Conservation (phyloP, 2,329 filamentous ascomycete species). For the Ambrosiella xylebori region DNA sequence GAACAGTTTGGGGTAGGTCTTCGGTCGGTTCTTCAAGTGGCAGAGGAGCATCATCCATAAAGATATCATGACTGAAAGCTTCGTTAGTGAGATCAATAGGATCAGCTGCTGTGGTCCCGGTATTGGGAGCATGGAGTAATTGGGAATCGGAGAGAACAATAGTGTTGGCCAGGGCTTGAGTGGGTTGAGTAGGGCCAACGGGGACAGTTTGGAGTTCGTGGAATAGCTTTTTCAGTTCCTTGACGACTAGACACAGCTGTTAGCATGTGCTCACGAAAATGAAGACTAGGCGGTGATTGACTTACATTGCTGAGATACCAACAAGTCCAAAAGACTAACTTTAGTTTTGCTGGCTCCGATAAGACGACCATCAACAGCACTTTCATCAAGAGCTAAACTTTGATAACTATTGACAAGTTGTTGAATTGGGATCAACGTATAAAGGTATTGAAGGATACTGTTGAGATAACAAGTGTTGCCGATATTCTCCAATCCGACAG, state of each 20-base stretch:
- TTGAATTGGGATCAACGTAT: slow-evolving; percentile 67
- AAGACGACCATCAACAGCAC: slow-evolving; percentile 45
- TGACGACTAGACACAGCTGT: slow-evolving; percentile 41
- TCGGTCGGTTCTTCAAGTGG: not conserved
- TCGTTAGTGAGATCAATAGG: not conserved
- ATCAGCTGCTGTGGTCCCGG: not conserved
- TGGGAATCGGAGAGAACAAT: slow-evolving; percentile 42
- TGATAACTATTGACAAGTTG: slow-evolving; percentile 67
- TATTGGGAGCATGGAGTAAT: slow-evolving; percentile 7
- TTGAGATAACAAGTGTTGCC: slow-evolving; percentile 98
- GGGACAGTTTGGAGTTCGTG: slow-evolving; percentile 48
- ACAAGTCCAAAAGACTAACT: slow-evolving; percentile 39
- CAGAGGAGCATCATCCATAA: slow-evolving; percentile 7
- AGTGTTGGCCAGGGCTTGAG: slow-evolving; percentile 61
- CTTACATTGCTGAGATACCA: slow-evolving; percentile 56
- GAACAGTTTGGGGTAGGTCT: slow-evolving; percentile 3
- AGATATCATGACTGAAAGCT: not conserved
- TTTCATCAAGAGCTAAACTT: slow-evolving; percentile 49
- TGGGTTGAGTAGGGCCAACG: slow-evolving; percentile 47
- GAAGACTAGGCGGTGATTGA: slow-evolving; percentile 14
- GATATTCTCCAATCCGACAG: slow-evolving; percentile 73
- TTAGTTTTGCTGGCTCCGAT: slow-evolving; percentile 50
- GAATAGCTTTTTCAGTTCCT: slow-evolving; percentile 56
- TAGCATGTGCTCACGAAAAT: not conserved
- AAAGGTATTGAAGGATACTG: slow-evolving; percentile 88